phyloP scores from a whole-genome alignment of 768 basidiomycete species.

The Leccinum olivaceopallidum region DNA sequence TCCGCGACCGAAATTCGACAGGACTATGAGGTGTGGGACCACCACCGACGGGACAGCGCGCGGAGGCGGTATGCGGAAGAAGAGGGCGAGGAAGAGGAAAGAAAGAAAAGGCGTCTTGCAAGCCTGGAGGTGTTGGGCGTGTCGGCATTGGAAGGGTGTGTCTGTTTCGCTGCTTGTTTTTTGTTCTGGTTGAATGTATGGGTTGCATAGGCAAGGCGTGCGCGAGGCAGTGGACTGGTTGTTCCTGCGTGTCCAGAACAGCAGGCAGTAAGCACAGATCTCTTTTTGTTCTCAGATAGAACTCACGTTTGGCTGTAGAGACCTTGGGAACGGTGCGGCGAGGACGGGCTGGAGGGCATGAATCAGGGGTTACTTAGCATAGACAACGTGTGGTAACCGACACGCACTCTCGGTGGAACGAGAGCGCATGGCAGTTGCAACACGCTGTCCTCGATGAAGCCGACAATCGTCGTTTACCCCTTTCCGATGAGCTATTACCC shows the following conservation, averaged over 20 bases:
- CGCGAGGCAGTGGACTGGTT: constrained; percentile 93
- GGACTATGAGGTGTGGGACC: constrained; percentile 86
- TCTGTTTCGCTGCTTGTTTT: background rate
- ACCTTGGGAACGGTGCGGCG: constrained; percentile 17
- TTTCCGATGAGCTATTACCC: too few relatives aligned
- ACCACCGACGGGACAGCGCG: constrained; percentile 69
- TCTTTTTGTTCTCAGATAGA: background rate
- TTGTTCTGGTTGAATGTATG: background rate
- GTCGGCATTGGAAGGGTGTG: constrained; percentile 88
- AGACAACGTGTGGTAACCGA: too few relatives aligned
- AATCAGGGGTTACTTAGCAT: constrained; percentile 13
- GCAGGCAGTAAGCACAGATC: constrained; percentile 51
- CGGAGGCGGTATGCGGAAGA: constrained; percentile 52
- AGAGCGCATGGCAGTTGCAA: too few relatives aligned
- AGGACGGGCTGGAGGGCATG: constrained; percentile 14
- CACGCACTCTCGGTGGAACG: too few relatives aligned
- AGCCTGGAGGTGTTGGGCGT: constrained; percentile 89
- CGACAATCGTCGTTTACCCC: too few relatives aligned
- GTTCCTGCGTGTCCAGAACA: constrained; percentile 91
- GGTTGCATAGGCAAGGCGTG: constrained; percentile 70
- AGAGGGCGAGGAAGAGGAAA: constrained; percentile 44
- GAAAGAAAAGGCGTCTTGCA: constrained; percentile 58
- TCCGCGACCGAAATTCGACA: constrained; percentile 90
- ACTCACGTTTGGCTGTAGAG: constrained; percentile 10
- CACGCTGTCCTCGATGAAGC: too few relatives aligned